A percentile compares a stretch with the other conserved stretches of the same genome.
Conservation (phyloP, 495 filamentous ascomycete species). For the Podospora comata region DNA sequence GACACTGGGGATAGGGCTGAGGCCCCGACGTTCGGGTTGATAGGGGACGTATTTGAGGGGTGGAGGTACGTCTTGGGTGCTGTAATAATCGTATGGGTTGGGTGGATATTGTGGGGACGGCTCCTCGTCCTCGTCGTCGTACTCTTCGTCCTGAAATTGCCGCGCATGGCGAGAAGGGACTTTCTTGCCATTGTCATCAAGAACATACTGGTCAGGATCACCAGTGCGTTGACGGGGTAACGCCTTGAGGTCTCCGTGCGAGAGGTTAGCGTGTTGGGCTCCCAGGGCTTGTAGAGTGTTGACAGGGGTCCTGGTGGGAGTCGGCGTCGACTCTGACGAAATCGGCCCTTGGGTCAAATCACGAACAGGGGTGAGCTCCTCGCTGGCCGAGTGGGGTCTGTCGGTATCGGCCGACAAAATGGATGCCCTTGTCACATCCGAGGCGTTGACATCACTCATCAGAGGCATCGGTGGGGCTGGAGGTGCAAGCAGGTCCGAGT, state of each 20-base stretch:
- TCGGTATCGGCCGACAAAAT: slow-evolving; percentile 81
- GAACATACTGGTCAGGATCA: slow-evolving; percentile 41
- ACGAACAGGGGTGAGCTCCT: slow-evolving; percentile 52
- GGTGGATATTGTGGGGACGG: slow-evolving; percentile 40
- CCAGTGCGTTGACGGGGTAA: slow-evolving; percentile 40
- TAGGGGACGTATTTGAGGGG: slow-evolving; percentile 57
- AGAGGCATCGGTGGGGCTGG: slow-evolving; percentile 74
- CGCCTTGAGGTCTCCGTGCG: slow-evolving; percentile 48
- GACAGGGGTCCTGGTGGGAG: slow-evolving; percentile 40
- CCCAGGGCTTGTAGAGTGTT: slow-evolving; percentile 40
- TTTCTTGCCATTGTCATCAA: slow-evolving; percentile 46
- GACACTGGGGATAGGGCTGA: slow-evolving; percentile 87
- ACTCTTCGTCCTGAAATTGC: slow-evolving; percentile 36
- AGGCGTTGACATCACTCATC: slow-evolving; percentile 75
- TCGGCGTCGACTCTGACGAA: slow-evolving; percentile 41
- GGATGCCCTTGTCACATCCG: slow-evolving; percentile 83
- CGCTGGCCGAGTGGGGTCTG: slow-evolving; percentile 60
- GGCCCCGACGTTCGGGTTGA: slow-evolving; percentile 55
- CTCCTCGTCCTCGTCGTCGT: slow-evolving; percentile 45
- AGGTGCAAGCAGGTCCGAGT: slow-evolving; percentile 38
- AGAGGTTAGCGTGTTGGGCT: slow-evolving; percentile 50
- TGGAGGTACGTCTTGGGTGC: slow-evolving; percentile 52
- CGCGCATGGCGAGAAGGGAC: slow-evolving; percentile 29
- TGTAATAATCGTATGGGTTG: slow-evolving; percentile 48
- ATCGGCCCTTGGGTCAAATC: slow-evolving; percentile 54